Conservation (phyloP, 1,284 basidiomycete genomes). For the Moesziomyces parantarcticus region DNA sequence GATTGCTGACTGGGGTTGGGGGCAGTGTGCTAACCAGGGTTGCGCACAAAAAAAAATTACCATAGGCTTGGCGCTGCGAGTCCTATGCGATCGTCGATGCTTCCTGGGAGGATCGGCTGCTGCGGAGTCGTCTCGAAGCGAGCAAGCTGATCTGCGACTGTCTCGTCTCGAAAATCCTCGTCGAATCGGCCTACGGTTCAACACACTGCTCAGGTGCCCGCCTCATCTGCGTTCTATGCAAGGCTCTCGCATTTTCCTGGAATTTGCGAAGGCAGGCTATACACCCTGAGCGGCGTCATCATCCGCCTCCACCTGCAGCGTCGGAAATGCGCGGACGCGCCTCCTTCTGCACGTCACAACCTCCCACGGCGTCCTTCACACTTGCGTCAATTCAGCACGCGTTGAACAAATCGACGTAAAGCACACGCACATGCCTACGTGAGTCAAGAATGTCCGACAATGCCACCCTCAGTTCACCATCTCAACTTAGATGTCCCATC, state of each 20-base stretch:
- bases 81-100: constrained; percentile 24
- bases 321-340: constrained; percentile 27
- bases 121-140: constrained; percentile 7
- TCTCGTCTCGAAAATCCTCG: constrained; percentile 2
- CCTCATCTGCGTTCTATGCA: not conserved
- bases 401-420: not conserved
- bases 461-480: constrained; percentile 3
- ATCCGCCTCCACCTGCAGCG: constrained; percentile 2
- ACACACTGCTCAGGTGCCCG: no score
- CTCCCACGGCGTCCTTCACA: not conserved
- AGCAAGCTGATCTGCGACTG: constrained; percentile 31
- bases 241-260: no score
- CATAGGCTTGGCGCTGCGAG: not conserved
- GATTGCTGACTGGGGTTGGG: no score
- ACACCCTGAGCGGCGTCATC: not conserved
- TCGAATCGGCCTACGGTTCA: no score
- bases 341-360: constrained; percentile 11
- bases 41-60: no score
- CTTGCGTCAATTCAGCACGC: constrained; percentile 10
- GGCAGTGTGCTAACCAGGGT: no score
- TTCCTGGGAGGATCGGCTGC: constrained; percentile 12
- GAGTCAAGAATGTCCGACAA: constrained; percentile 22
- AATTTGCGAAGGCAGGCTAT: no score
- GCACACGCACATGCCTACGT: constrained; percentile 26
- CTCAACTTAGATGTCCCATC: constrained; percentile 13